phyloP scores from a whole-genome alignment of 768 basidiomycete species.

The Collybia sordida region DNA sequence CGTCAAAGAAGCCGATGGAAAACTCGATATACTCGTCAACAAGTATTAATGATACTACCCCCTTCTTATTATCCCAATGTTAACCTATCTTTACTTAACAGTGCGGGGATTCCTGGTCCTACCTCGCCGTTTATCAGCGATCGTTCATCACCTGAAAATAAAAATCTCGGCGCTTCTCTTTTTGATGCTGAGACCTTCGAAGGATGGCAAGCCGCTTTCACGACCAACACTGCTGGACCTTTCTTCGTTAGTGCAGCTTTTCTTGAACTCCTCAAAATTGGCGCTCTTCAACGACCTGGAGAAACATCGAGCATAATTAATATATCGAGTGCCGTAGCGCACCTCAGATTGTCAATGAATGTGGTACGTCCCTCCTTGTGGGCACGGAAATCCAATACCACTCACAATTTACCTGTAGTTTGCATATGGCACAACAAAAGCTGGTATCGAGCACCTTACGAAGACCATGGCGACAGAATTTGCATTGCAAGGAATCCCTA shows the following conservation, averaged over 20 bases:
- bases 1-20: constrained; percentile 20
- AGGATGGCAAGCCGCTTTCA: constrained; percentile 18
- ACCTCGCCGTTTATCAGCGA: not conserved
- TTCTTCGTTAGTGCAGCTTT: constrained; percentile 27
- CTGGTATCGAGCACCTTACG: constrained; percentile 24
- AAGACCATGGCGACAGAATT: constrained; percentile 25
- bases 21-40: constrained; percentile 28
- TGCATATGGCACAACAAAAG: constrained; percentile 26
- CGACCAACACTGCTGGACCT: constrained; percentile 15
- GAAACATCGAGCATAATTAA: constrained; percentile 24
- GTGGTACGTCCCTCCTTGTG: not conserved
- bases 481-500: constrained; percentile 15
- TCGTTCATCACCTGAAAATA: not conserved
- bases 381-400: not conserved
- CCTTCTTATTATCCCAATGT: not conserved
- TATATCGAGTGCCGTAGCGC: constrained; percentile 13
- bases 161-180: constrained; percentile 4
- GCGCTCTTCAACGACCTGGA: constrained; percentile 11
- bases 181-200: constrained; percentile 22
- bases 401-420: constrained; percentile 13
- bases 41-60: constrained; percentile 16
- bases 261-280: constrained; percentile 22
- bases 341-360: not conserved
- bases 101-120: not conserved
- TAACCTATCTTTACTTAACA: not conserved